Evolutionary conservation across 768 basidiomycete genomes (phyloP), one percentile per base, ranked within the genome.

Genomic region (Hericium alpestre): DNA sequence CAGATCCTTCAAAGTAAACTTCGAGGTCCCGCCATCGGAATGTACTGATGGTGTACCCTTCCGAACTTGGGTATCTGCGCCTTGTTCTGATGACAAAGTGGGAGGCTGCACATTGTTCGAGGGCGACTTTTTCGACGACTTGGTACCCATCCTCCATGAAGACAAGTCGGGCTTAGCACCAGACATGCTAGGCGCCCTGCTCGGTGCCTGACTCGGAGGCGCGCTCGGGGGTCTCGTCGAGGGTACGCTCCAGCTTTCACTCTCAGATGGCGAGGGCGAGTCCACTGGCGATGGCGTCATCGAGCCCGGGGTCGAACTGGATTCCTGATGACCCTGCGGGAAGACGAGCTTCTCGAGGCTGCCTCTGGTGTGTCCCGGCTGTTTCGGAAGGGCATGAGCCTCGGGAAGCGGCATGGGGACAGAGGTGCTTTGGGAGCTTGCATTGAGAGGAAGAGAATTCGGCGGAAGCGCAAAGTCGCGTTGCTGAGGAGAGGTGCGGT

Each of bases 1-100:
- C 25, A 96, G 79, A 67, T 93, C 80, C 79, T 88, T 93, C 64
- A 96, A 79, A 43, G 78, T 87, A 72, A 93, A 93, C 71, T 83
- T 88, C 67, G 87, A 85, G 49, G 74, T 74, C 39, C 79, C 76
- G 5, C 73, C 74, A 46, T 82, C 80, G 56, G 84, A 81, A 15
- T 72, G 79, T 73, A 69, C 78, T 70, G 61, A 84, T 57, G 66
- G 79, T 70, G 60, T 57, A 8, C 56, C 56, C 38, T 58, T 56
- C 73, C 57, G 55, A 76, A 25, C 23, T 20, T 23, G 49, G 22
- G 49, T 51, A 23, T 65, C 61, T 18, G 43, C 8, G n/a, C n/a
- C n/a, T 9, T 46, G 43, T 20, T 46, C 43, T 7, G n/a, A n/a
- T 7, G 32, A 32, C 32, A 32, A 10, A 46, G 43, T 20, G 16